Evolutionary conservation across 129 eudicot species (phyloP).

Genomic region (Apium graveolens): DNA sequence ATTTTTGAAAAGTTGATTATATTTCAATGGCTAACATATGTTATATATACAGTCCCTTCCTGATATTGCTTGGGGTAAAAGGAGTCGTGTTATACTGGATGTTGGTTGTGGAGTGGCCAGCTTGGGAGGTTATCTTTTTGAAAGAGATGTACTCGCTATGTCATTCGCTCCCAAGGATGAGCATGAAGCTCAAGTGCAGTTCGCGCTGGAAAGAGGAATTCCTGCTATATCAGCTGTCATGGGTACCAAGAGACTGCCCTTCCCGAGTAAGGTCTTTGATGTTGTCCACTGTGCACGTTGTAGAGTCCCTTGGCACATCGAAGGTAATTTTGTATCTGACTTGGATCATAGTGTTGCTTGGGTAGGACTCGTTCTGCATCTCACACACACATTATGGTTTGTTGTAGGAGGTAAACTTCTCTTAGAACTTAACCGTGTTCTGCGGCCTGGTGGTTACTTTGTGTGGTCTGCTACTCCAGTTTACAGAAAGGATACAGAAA

Average conservation of each 20-base stretch:
- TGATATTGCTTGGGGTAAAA: constrained; percentile 59
- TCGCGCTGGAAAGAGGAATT: constrained; percentile 67
- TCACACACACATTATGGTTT: constrained; percentile 4
- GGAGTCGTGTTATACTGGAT: constrained; percentile 47
- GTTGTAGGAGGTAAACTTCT: constrained; percentile 56
- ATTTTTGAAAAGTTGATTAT: not conserved
- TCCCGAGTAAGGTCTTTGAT: constrained; percentile 56
- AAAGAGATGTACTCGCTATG: constrained; percentile 55
- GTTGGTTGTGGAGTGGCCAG: constrained; percentile 83
- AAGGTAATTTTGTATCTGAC: constrained; percentile 28
- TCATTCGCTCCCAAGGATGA: constrained; percentile 73
- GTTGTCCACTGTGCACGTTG: constrained; percentile 65
- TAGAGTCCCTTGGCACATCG: constrained; percentile 73
- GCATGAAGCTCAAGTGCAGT: constrained; percentile 73
- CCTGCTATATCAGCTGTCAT: constrained; percentile 71
- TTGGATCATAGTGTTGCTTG: not conserved
- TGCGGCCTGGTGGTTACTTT: constrained; percentile 69
- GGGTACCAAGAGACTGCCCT: constrained; percentile 58
- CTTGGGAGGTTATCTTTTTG: constrained; percentile 62
- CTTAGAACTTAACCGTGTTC: constrained; percentile 53
- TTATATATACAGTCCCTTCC: constrained; percentile 39
- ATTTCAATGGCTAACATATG: not conserved
- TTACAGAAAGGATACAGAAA: constrained; percentile 45
- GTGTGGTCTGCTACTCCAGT: constrained; percentile 82
- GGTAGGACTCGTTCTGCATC: not conserved